Evolutionary conservation across 257 asterid species (phyloP).

Genomic region (Lycium barbarum): DNA sequence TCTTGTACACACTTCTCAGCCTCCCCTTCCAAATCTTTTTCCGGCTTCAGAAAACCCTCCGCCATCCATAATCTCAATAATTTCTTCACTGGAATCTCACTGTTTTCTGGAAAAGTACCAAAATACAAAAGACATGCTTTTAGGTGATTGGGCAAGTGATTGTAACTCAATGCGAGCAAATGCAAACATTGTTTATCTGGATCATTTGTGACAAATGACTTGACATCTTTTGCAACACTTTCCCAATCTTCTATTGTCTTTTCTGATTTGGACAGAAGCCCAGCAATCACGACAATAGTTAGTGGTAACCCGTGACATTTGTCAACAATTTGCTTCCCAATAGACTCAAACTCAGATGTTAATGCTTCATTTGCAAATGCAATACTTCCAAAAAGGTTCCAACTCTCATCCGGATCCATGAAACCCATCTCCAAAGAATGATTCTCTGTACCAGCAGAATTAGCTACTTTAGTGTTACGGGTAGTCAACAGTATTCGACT

Average conservation of each 20-base stretch:
- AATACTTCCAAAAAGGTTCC: background rate
- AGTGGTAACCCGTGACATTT: conserved; percentile 34
- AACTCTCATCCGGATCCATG: background rate
- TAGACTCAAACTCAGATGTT: conserved; percentile 4
- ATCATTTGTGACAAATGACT: background rate
- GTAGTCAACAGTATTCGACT: conserved; percentile 10
- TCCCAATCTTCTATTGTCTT: conserved; percentile 24
- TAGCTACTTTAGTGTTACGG: conserved; percentile 11
- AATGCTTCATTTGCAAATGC: background rate
- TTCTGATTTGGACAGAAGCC: background rate
- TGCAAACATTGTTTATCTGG: conserved; percentile 12
- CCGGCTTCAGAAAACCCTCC: conserved; percentile 32
- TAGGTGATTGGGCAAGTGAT: conserved; percentile 27
- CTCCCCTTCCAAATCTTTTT: background rate
- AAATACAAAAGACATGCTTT: conserved; percentile 29
- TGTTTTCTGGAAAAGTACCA: background rate
- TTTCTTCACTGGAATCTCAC: background rate
- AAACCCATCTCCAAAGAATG: background rate
- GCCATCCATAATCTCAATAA: background rate
- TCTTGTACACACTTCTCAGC: conserved; percentile 30
- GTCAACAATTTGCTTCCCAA: conserved; percentile 26
- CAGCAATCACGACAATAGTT: background rate
- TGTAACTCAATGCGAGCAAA: conserved; percentile 21
- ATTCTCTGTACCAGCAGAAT: background rate
- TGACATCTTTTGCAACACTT: conserved; percentile 2